These are phyloP conservation scores for Aegilops bicornis DNA, from an alignment of 176 grass and related monocot genomes.

Conservation along the genomic window DNA sequence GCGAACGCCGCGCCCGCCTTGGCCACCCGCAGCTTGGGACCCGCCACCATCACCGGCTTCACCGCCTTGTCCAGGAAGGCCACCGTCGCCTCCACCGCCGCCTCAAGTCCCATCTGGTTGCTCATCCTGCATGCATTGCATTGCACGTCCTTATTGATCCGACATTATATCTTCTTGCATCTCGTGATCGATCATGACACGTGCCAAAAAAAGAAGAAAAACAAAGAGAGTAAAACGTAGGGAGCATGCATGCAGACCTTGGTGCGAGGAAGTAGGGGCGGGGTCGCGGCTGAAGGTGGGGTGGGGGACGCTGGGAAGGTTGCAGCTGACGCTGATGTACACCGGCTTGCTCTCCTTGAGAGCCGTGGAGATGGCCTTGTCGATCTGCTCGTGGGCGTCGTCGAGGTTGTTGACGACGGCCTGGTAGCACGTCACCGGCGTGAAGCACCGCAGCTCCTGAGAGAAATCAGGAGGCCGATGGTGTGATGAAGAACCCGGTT, in stretches of 20 bases:
- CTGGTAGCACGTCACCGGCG: slow-evolving; percentile 39
- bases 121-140: slow-evolving; percentile 24
- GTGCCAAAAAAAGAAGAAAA: background rate
- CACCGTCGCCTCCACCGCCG: slow-evolving; percentile 42
- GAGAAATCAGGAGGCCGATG: slow-evolving; percentile 57
- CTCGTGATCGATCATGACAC: too few species aligned
- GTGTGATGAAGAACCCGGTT: slow-evolving; percentile 58
- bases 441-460: slow-evolving; percentile 61
- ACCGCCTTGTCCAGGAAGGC: slow-evolving; percentile 54
- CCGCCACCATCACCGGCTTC: slow-evolving; percentile 53
- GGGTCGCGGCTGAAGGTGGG: slow-evolving; percentile 59
- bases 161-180: background rate
- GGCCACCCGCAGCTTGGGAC: slow-evolving; percentile 49
- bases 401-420: slow-evolving; percentile 72
- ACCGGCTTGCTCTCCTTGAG: slow-evolving; percentile 80
- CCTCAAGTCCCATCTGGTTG: slow-evolving; percentile 41
- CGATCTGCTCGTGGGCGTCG: slow-evolving; percentile 82
- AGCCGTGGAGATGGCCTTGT: slow-evolving; percentile 79
- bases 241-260: slow-evolving; percentile 9
- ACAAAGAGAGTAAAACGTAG: background rate
- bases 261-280: slow-evolving; percentile 50
- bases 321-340: slow-evolving; percentile 82
- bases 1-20: slow-evolving; percentile 43
- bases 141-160: background rate
- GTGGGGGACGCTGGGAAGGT: slow-evolving; percentile 60